Conservation (phyloP, 2,329 filamentous ascomycete species). For the Phialophora macrospora region DNA sequence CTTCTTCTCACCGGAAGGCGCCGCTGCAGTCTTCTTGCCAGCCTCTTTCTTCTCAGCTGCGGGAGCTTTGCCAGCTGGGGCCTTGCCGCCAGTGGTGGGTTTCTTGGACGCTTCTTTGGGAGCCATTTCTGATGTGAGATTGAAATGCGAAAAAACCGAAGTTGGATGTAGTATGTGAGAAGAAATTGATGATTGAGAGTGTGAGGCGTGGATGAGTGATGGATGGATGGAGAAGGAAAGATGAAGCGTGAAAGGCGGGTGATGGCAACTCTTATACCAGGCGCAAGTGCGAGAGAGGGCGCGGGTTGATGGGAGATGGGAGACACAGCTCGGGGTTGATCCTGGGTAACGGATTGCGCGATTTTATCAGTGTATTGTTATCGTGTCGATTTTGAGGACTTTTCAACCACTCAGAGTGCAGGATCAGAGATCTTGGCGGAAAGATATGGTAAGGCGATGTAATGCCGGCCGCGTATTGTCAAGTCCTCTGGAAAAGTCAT, state of each 20-base stretch:
- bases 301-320: slow-evolving; percentile 51
- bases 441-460: slow-evolving; percentile 30
- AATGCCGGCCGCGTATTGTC: slow-evolving; percentile 31
- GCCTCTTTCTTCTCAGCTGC: slow-evolving; percentile 99
- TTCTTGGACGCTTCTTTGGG: slow-evolving; percentile 99
- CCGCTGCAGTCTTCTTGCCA: slow-evolving; percentile 92
- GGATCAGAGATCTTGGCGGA: slow-evolving; percentile 34
- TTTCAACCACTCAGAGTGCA: slow-evolving; percentile 33
- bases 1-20: slow-evolving; percentile 97
- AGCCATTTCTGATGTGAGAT: slow-evolving; percentile 73
- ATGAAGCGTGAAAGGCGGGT: slow-evolving; percentile 48
- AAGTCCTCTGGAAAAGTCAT: slow-evolving; percentile 39
- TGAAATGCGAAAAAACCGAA: slow-evolving; percentile 40
- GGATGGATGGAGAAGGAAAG: slow-evolving; percentile 42
- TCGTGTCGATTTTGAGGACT: slow-evolving; percentile 36
- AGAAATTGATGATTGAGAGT: slow-evolving; percentile 38
- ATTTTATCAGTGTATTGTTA: slow-evolving; percentile 36
- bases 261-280: slow-evolving; percentile 54
- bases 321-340: slow-evolving; percentile 30
- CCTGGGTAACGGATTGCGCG: slow-evolving; percentile 33
- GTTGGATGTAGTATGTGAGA: slow-evolving; percentile 36
- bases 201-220: slow-evolving; percentile 42
- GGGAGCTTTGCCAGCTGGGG: slow-evolving; percentile 72
- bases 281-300: slow-evolving; percentile 44
- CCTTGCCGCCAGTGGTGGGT: slow-evolving; percentile 91